phyloP scores from a whole-genome alignment of 2,329 filamentous ascomycete genomes.

The Chaetomium globosum region DNA sequence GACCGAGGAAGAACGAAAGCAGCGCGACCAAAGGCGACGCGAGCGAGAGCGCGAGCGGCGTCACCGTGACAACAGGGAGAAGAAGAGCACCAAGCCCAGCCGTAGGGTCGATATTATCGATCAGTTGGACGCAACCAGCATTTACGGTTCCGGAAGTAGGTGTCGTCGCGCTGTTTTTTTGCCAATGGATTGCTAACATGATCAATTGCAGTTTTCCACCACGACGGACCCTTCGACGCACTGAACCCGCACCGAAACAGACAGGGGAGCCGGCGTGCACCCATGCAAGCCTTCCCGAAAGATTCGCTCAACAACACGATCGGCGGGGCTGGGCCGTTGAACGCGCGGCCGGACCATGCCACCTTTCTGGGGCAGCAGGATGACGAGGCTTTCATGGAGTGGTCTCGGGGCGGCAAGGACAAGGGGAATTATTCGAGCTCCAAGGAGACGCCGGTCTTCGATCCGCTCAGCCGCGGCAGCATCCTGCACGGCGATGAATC shows the following conservation, averaged over 20 bases:
- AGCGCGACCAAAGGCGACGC: constrained; percentile 53
- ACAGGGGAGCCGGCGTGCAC: constrained; percentile 77
- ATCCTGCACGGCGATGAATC: constrained; percentile 82
- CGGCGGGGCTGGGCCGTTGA: constrained; percentile 83
- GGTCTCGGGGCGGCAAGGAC: constrained; percentile 49
- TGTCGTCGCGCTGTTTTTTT: constrained; percentile 36
- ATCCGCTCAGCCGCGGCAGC: constrained; percentile 67
- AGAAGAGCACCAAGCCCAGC: constrained; percentile 48
- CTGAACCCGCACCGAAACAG: constrained; percentile 93
- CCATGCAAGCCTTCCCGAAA: constrained; percentile 95
- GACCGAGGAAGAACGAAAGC: constrained; percentile 61
- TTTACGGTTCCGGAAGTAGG: constrained; percentile 89
- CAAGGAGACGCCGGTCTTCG: constrained; percentile 60
- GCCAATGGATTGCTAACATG: neutral
- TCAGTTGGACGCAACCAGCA: constrained; percentile 92
- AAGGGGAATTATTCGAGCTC: constrained; percentile 32
- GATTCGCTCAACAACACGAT: constrained; percentile 90
- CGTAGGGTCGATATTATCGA: constrained; percentile 84
- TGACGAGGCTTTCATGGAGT: constrained; percentile 87
- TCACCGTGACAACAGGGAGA: constrained; percentile 58
- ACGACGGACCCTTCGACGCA: constrained; percentile 96
- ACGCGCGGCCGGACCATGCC: constrained; percentile 78
- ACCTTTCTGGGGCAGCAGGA: constrained; percentile 80
- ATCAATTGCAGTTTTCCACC: constrained; percentile 75
- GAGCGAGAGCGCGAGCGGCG: constrained; percentile 59